phyloP scores from a whole-genome alignment of 306 rosid species.

The Amphicarpaea edgeworthii region DNA sequence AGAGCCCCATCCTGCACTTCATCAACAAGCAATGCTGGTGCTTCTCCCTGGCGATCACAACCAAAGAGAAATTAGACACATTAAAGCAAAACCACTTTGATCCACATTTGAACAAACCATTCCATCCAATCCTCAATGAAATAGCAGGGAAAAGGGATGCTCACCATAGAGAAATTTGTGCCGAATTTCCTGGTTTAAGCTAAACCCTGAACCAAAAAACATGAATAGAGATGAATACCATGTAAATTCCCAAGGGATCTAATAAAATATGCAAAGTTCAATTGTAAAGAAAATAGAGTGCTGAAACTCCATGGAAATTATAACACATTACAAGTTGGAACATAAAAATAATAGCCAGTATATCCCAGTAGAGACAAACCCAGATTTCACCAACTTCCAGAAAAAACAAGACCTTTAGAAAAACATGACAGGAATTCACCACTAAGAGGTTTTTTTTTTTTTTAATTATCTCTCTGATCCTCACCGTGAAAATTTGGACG shows the following conservation, averaged over 20 bases:
- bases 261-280: slow-evolving; percentile 37
- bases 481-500: neutral
- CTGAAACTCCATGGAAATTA: slow-evolving; percentile 17
- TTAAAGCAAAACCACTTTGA: slow-evolving; percentile 42
- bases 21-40: slow-evolving; percentile 78
- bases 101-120: slow-evolving; percentile 42
- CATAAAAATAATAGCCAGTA: slow-evolving; percentile 25
- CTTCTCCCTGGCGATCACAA: slow-evolving; percentile 80
- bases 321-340: slow-evolving; percentile 30
- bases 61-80: slow-evolving; percentile 44
- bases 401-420: slow-evolving; percentile 27
- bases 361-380: slow-evolving; percentile 31
- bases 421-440: slow-evolving; percentile 27
- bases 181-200: slow-evolving; percentile 50
- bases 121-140: slow-evolving; percentile 14
- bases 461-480: slow-evolving; percentile 20
- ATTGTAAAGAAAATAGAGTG: neutral
- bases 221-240: slow-evolving; percentile 50
- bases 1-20: slow-evolving; percentile 62
- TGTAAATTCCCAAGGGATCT: slow-evolving; percentile 51
- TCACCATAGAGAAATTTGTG: slow-evolving; percentile 75
- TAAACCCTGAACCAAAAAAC: slow-evolving; percentile 64
- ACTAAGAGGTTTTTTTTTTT: neutral
- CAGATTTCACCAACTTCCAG: slow-evolving; percentile 43
- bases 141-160: slow-evolving; percentile 34